Conservation (phyloP, 352 stramenopile species). For the Phytophthora sojae region DNA sequence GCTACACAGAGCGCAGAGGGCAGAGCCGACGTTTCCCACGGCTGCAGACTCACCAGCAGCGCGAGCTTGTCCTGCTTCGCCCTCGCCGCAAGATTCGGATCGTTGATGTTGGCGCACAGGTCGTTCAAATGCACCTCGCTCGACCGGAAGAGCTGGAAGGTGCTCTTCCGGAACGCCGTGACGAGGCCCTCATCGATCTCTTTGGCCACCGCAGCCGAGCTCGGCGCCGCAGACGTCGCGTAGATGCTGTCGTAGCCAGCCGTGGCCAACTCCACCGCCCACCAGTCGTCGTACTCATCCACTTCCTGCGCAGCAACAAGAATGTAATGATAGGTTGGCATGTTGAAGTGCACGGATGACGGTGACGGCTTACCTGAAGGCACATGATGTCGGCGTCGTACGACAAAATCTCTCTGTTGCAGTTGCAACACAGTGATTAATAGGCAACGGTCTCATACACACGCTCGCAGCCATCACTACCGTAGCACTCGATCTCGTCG, state of each 20-base stretch:
- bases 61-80: constrained; percentile 75
- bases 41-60: constrained; percentile 78
- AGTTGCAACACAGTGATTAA: not conserved
- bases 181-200: constrained; percentile 74
- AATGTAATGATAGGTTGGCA: not conserved
- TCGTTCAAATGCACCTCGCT: constrained; percentile 69
- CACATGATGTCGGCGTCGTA: constrained; percentile 88
- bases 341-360: too few relatives aligned
- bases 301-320: constrained; percentile 57
- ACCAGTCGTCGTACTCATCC: constrained; percentile 91
- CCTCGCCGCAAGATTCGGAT: constrained; percentile 57
- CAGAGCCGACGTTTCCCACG: constrained; percentile 76
- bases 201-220: constrained; percentile 28
- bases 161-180: constrained; percentile 75
- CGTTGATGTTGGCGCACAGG: constrained; percentile 44
- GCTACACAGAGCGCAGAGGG: constrained; percentile 76
- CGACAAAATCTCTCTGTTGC: constrained; percentile 69
- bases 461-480: too few relatives aligned
- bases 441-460: not conserved
- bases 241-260: constrained; percentile 89
- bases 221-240: constrained; percentile 15
- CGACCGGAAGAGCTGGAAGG: constrained; percentile 85
- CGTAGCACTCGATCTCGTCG: constrained; percentile 63
- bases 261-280: constrained; percentile 63
- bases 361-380: constrained; percentile 56